Evolutionary conservation across 345 rosid genomes (phyloP).

Genomic region (Ricinus communis): DNA sequence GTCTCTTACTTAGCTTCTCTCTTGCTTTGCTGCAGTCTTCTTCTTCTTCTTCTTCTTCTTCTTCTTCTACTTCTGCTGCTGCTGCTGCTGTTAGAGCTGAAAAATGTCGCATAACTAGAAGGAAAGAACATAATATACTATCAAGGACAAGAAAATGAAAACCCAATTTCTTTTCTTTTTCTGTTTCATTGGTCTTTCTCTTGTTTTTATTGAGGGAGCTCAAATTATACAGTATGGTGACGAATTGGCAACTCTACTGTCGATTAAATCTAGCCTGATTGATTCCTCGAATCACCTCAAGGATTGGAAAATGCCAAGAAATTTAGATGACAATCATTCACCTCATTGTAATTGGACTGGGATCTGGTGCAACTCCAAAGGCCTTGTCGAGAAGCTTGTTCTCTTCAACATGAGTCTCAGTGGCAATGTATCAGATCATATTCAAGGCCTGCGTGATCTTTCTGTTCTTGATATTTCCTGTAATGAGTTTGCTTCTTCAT

Average conservation of each 20-base stretch:
- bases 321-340: constrained; percentile 13
- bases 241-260: constrained; percentile 53
- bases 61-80: too few relatives aligned
- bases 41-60: too few relatives aligned
- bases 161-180: constrained; percentile 42
- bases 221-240: constrained; percentile 26
- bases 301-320: constrained; percentile 53
- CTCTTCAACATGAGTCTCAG: constrained; percentile 73
- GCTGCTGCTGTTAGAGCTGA: too few relatives aligned
- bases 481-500: constrained; percentile 51
- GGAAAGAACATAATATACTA: background rate
- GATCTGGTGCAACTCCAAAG: constrained; percentile 57
- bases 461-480: constrained; percentile 50
- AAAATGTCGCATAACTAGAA: constrained; percentile 17
- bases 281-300: constrained; percentile 57
- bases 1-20: too few relatives aligned
- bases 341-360: constrained; percentile 79
- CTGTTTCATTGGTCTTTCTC: constrained; percentile 46
- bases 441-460: constrained; percentile 47
- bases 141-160: constrained; percentile 31
- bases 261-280: constrained; percentile 52
- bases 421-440: constrained; percentile 59
- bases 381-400: constrained; percentile 64
- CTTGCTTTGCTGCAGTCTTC: too few relatives aligned
- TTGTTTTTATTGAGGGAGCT: constrained; percentile 46